phyloP scores from a whole-genome alignment of 371 early-diverging fungal genomes.

The Mucor ambiguus region DNA sequence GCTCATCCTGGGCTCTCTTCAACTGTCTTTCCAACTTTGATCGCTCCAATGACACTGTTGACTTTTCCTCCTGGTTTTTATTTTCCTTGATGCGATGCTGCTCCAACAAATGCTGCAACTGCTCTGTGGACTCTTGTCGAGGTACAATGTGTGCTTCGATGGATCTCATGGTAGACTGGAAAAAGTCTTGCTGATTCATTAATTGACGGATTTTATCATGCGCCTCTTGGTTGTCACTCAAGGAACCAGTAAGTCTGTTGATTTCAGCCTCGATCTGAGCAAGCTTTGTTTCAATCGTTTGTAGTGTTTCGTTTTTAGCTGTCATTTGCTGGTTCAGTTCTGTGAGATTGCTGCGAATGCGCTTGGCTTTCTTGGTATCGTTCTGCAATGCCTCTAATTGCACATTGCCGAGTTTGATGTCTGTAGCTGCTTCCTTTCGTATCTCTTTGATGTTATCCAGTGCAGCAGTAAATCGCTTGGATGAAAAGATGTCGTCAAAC shows the following conservation, averaged over 20 bases:
- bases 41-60: neutral
- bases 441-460: constrained; percentile 81
- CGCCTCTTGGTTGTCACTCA: constrained; percentile 41
- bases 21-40: constrained; percentile 12
- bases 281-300: constrained; percentile 36
- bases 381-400: constrained; percentile 69
- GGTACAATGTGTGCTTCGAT: constrained; percentile 49
- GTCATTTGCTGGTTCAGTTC: constrained; percentile 38
- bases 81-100: constrained; percentile 14
- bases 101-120: constrained; percentile 49
- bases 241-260: constrained; percentile 15
- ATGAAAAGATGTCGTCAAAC: constrained; percentile 99
- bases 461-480: constrained; percentile 94
- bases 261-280: constrained; percentile 48
- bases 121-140: constrained; percentile 56
- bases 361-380: constrained; percentile 76
- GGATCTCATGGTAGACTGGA: constrained; percentile 42
- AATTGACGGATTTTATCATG: constrained; percentile 40
- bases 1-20: constrained; percentile 19
- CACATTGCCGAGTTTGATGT: constrained; percentile 68
- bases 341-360: constrained; percentile 44
- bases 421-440: constrained; percentile 71
- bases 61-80: constrained; percentile 7
- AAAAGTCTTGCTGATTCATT: constrained; percentile 44
- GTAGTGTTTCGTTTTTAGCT: constrained; percentile 15